phyloP scores from a whole-genome alignment of 805 yeast genomes.

The Huiozyma sinensis region DNA sequence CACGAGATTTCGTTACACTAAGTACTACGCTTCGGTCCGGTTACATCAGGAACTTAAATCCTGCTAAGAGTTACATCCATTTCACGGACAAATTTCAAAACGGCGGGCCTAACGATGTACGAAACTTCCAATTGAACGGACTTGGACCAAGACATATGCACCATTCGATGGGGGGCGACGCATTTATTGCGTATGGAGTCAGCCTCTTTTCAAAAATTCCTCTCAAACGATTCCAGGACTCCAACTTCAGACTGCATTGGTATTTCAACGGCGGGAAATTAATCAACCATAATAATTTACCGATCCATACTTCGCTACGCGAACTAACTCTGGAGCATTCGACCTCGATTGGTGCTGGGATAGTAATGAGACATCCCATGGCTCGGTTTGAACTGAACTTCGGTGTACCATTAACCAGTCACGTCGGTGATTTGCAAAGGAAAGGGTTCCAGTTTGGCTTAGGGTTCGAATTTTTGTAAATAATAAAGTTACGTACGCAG shows the following conservation, averaged over 20 bases:
- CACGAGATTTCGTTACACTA: constrained; percentile 31
- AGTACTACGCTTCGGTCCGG: constrained; percentile 46
- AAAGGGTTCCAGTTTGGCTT: constrained; percentile 63
- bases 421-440: constrained; percentile 38
- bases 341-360: constrained; percentile 46
- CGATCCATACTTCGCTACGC: constrained; percentile 12
- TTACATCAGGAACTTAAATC: constrained; percentile 34
- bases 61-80: constrained; percentile 35
- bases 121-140: constrained; percentile 59
- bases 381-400: constrained; percentile 62
- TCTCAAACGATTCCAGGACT: constrained; percentile 28
- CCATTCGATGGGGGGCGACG: constrained; percentile 60
- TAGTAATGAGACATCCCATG: constrained; percentile 49
- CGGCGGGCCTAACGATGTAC: constrained; percentile 68
- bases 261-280: constrained; percentile 60
- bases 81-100: constrained; percentile 71
- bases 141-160: constrained; percentile 49
- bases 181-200: constrained; percentile 44
- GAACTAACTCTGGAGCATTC: constrained; percentile 35
- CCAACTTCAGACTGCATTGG: constrained; percentile 51
- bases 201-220: constrained; percentile 57
- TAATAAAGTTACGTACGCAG: background rate
- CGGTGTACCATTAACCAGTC: constrained; percentile 47
- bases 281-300: constrained; percentile 25
- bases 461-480: constrained; percentile 46